Conservation (phyloP, 2,329 filamentous ascomycete species). For the Aspergillus sojae region DNA sequence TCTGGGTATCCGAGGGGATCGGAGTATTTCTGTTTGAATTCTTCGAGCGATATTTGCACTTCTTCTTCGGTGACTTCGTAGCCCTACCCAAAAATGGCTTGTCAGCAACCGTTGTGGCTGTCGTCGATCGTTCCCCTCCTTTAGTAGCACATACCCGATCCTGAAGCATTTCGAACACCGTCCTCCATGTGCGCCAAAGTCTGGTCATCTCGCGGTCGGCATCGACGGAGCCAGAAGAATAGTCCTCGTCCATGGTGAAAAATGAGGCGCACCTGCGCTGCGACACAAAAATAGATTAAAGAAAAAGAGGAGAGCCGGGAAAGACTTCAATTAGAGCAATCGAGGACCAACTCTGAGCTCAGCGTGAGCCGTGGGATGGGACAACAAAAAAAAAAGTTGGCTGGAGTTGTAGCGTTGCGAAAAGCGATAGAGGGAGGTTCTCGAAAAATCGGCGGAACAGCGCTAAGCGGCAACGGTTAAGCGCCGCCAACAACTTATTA, state of each 20-base stretch:
- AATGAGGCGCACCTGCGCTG: slow-evolving; percentile 15
- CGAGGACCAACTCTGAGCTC: slow-evolving; percentile 9
- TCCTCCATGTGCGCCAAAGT: slow-evolving; percentile 93
- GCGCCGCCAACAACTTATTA: slow-evolving; percentile 24
- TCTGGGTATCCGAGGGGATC: slow-evolving; percentile 73
- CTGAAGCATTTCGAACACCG: slow-evolving; percentile 89
- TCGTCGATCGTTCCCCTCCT: neutral
- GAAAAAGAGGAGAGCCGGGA: neutral
- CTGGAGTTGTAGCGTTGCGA: slow-evolving; percentile 11
- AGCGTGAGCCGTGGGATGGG: slow-evolving; percentile 15
- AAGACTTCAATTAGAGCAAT: neutral
- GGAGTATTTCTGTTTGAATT: slow-evolving; percentile 74
- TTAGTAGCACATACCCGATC: slow-evolving; percentile 69
- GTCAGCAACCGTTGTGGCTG: slow-evolving; percentile 4
- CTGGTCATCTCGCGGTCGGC: slow-evolving; percentile 56
- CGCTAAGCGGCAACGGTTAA: slow-evolving; percentile 15
- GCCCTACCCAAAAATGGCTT: slow-evolving; percentile 61
- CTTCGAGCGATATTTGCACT: slow-evolving; percentile 80
- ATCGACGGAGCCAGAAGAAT: slow-evolving; percentile 37
- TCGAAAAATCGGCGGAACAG: slow-evolving; percentile 31
- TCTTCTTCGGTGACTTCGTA: slow-evolving; percentile 92
- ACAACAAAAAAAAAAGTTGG: slow-evolving; percentile 27
- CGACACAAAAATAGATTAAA: slow-evolving; percentile 3
- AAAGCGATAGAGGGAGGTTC: slow-evolving; percentile 16
- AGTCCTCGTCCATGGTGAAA: slow-evolving; percentile 43